A percentile compares a stretch with the other conserved stretches of the same genome.
phyloP scores from a whole-genome alignment of 1,284 basidiomycete species.

The Moesziomyces globuligerus region DNA sequence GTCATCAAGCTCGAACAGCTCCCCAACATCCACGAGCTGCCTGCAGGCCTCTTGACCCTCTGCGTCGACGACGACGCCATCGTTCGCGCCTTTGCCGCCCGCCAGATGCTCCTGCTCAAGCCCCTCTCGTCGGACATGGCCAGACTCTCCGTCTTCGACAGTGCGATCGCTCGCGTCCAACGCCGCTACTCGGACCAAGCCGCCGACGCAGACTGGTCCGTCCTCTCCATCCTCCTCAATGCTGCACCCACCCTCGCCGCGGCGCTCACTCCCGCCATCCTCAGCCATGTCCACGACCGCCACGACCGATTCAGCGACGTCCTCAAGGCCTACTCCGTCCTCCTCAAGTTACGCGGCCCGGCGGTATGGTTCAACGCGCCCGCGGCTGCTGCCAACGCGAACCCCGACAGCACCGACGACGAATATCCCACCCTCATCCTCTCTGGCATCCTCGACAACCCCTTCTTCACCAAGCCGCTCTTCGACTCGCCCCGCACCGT shows the following conservation, averaged over 20 bases:
- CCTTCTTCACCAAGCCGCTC: slow-evolving; percentile 31
- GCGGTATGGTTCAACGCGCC: slow-evolving; percentile 27
- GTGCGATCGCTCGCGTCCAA: slow-evolving; percentile 16
- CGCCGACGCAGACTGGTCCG: slow-evolving; percentile 31
- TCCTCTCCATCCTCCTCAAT: slow-evolving; percentile 40
- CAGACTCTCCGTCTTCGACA: slow-evolving; percentile 13
- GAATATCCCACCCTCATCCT: slow-evolving; percentile 54
- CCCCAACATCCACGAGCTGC: slow-evolving; percentile 35
- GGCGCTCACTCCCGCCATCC: slow-evolving; percentile 23
- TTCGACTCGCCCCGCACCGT: slow-evolving; percentile 31
- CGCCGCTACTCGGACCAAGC: slow-evolving; percentile 14
- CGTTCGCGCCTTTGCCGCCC: slow-evolving; percentile 34
- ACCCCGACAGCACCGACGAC: slow-evolving; percentile 7
- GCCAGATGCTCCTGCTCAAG: slow-evolving; percentile 39
- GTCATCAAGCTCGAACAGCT: slow-evolving; percentile 34
- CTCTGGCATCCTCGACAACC: slow-evolving; percentile 58
- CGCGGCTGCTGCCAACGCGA: background rate
- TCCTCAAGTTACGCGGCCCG: slow-evolving; percentile 41
- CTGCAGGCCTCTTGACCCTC: slow-evolving; percentile 42
- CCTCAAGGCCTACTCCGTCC: slow-evolving; percentile 35
- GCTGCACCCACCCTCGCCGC: slow-evolving; percentile 24
- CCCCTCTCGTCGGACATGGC: slow-evolving; percentile 26
- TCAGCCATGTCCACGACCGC: slow-evolving; percentile 44
- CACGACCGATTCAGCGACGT: slow-evolving; percentile 41
- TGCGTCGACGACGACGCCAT: slow-evolving; percentile 38